Conservation (phyloP, 2,329 filamentous ascomycete species). For the Juglanconis oblonga region DNA sequence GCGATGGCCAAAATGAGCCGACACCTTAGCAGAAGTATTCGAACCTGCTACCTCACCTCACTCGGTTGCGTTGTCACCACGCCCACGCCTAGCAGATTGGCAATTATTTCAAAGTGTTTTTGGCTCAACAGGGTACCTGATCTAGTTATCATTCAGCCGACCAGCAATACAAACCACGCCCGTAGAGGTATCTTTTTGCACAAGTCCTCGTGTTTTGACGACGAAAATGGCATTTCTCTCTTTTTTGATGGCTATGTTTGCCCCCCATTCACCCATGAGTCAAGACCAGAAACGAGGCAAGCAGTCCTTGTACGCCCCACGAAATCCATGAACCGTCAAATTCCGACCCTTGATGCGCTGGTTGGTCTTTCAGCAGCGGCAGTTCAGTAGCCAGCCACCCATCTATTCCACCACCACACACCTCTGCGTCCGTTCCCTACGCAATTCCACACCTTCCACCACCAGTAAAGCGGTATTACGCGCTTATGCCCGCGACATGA, state of each 20-base stretch:
- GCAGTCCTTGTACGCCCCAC: slow-evolving; percentile 31
- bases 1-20: no score
- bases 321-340: slow-evolving; percentile 28
- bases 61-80: background rate
- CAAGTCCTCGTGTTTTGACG: slow-evolving; percentile 10
- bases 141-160: slow-evolving; percentile 12
- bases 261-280: slow-evolving; percentile 27
- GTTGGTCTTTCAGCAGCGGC: slow-evolving; percentile 20
- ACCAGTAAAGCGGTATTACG: background rate
- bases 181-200: slow-evolving; percentile 3
- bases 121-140: slow-evolving; percentile 16
- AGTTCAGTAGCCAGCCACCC: slow-evolving; percentile 16
- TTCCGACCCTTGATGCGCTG: slow-evolving; percentile 13
- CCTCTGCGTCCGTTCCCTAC: slow-evolving; percentile 8
- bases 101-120: slow-evolving; percentile 15
- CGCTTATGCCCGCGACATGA: slow-evolving; percentile 85
- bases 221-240: slow-evolving; percentile 17
- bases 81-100: background rate
- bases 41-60: background rate
- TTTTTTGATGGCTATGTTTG: slow-evolving; percentile 19
- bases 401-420: slow-evolving; percentile 13
- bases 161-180: slow-evolving; percentile 13
- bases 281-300: slow-evolving; percentile 32
- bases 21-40: no score
- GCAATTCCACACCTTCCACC: slow-evolving; percentile 5